Evolutionary conservation across 2,329 filamentous ascomycete species (phyloP).

Genomic region (Trichoderma cornu-damae): DNA sequence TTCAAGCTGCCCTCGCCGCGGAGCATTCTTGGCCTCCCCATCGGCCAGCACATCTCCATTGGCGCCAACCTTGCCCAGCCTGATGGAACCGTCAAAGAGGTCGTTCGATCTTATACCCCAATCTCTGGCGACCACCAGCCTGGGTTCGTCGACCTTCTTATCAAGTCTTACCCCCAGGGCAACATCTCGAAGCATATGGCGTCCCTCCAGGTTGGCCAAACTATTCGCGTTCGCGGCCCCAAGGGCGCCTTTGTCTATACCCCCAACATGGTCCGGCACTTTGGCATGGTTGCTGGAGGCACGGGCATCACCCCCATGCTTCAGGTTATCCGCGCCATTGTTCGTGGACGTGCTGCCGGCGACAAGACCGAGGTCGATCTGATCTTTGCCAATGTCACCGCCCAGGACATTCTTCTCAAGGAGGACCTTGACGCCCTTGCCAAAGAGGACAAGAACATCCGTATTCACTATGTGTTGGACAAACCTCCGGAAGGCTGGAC

Average conservation of each 20-base stretch:
- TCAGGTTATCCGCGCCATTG: constrained; percentile 87
- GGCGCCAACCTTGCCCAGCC: constrained; percentile 65
- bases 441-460: constrained; percentile 72
- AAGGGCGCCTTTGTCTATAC: constrained; percentile 98
- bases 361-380: constrained; percentile 88
- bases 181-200: constrained; percentile 96
- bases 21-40: constrained; percentile 88
- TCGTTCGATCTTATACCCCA: constrained; percentile 87
- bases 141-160: constrained; percentile 91
- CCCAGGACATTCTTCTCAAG: constrained; percentile 85
- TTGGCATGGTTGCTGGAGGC: constrained; percentile 96
- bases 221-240: constrained; percentile 85
- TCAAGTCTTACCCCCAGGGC: constrained; percentile 96
- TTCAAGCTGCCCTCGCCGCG: constrained; percentile 74
- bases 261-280: constrained; percentile 92
- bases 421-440: constrained; percentile 82
- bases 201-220: constrained; percentile 73
- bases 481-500: constrained; percentile 89
- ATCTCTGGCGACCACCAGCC: constrained; percentile 84
- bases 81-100: constrained; percentile 72
- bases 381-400: constrained; percentile 94
- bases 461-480: constrained; percentile 92
- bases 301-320: constrained; percentile 99
- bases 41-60: constrained; percentile 98
- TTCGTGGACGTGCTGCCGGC: constrained; percentile 70